Base-by-base conservation (phyloP, 306 rosid species). In the Acmispon strigosus region DNA sequence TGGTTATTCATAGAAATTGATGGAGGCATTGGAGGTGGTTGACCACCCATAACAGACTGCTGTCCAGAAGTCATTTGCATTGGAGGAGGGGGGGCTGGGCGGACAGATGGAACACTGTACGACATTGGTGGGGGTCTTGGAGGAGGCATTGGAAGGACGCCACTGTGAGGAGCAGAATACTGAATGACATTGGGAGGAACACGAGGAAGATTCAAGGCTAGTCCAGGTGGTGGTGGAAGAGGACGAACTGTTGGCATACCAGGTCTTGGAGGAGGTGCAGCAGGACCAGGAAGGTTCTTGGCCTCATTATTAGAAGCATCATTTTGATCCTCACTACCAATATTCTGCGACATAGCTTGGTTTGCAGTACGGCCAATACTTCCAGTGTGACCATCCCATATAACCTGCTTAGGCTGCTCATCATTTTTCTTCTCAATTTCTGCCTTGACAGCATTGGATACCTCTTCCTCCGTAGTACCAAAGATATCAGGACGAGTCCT, bases 321-420 rank as follows among this genome's bases (percentile, higher is more conserved):
- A 68, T 54, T 87, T 68, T 56, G 96, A 76, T 87, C 97, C 80
- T 90, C 98, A 20, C 86, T 83, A 1, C 75, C 83, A 8, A 89
- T 61, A 83, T 69, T 89, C 53, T 90, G 97, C 11, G 97, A 88
- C 96, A 93, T 83, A 60, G 98, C 97, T 72, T 90, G 97, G 79
- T 87, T 94, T 19, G 97, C 96, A 44, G 96, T 90, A 10, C 95
- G 97, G 52, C 96, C 96, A 71, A 94, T 94, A 79, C 98, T 94
- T 64, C 98, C 97, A 37, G 93, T 85, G 82, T 94, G 98, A 70
- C 98, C 98, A 77, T 94, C 98, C 98, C 97, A 94, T 80, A 94
- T 94, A 75, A 94, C 98, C 81, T 90, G 97, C 82, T 94, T 89
- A 41, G 98, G 95, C 69, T 94, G 97, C 80, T 90, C 98, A 20